phyloP scores from a whole-genome alignment of 805 yeast species.

The Cyberlindnera samutprakarnensis region DNA sequence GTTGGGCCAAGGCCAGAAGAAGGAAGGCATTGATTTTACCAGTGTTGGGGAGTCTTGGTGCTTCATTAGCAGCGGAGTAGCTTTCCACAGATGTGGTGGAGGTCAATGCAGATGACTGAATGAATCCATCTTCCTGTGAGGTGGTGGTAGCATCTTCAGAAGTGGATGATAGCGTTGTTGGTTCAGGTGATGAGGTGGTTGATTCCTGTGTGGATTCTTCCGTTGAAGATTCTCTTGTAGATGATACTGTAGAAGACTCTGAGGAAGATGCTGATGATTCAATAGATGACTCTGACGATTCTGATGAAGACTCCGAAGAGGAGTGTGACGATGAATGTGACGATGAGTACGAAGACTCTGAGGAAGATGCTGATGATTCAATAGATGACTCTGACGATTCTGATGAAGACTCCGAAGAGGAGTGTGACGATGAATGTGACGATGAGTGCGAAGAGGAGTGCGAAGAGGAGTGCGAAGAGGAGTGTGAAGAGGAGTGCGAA shows the following conservation, averaged over 20 bases:
- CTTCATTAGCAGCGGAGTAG: too few relatives aligned
- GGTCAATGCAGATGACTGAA: not conserved
- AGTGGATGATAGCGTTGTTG: not conserved
- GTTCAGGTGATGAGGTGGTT: not conserved
- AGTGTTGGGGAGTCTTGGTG: too few relatives aligned
- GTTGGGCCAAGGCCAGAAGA: too few relatives aligned
- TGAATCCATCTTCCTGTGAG: too few relatives aligned
- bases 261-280: not conserved
- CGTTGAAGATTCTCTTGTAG: not conserved
- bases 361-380: constrained; percentile 2
- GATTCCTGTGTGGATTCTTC: not conserved
- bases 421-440: constrained; percentile 3
- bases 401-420: constrained; percentile 4
- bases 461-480: constrained; percentile 3
- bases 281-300: constrained; percentile 1
- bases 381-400: constrained; percentile 2
- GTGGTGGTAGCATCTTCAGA: too few relatives aligned
- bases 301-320: not conserved
- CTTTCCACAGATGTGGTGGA: not conserved
- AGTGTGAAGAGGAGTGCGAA: constrained; percentile 1
- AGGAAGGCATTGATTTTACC: too few relatives aligned
- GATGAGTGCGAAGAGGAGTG: constrained; percentile 2
- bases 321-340: constrained; percentile 1
- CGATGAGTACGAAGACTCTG: constrained; percentile 2
- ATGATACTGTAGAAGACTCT: not conserved